phyloP scores from a whole-genome alignment of 225 moss, liverwort and hornwort genomes.

The Rhytidiadelphus loreus region DNA sequence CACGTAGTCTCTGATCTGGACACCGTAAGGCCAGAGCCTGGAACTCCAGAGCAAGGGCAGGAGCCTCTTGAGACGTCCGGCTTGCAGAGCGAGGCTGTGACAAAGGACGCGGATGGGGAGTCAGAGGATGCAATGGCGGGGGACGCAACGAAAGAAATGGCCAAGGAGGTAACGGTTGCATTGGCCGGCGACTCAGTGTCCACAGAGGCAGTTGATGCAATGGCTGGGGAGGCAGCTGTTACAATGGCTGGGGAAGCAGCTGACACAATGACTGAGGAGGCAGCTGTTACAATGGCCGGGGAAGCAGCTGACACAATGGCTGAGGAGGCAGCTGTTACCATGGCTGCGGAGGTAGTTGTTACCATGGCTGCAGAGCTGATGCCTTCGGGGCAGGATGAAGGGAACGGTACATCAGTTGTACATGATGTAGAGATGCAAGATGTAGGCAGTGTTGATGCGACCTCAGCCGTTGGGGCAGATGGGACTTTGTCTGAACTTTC shows the following conservation, averaged over 20 bases:
- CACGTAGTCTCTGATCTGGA: slow-evolving; percentile 4
- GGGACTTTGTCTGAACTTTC: not conserved
- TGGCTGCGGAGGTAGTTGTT: not conserved
- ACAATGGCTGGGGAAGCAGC: not conserved
- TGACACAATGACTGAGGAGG: not conserved
- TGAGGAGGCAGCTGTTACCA: not conserved
- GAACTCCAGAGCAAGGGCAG: slow-evolving; percentile 4
- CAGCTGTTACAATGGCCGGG: not conserved
- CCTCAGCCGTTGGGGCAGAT: not conserved
- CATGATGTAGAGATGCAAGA: slow-evolving; percentile 35
- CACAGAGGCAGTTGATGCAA: not conserved
- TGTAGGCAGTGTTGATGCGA: not conserved
- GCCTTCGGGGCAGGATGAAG: not conserved
- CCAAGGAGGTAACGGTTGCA: not conserved
- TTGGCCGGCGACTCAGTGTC: not conserved
- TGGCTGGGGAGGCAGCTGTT: not conserved
- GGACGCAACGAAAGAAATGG: not conserved
- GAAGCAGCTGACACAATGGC: not conserved
- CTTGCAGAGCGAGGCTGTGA: not conserved
- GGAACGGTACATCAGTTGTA: not conserved
- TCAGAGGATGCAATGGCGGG: not conserved
- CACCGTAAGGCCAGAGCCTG: slow-evolving; percentile 3
- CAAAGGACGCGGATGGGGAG: not conserved
- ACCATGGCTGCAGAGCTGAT: not conserved
- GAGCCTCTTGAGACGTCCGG: not conserved